These are phyloP conservation scores for Lentinula novae-zelandiae DNA, from an alignment of 1,284 basidiomycete genomes.

Conservation along the genomic window DNA sequence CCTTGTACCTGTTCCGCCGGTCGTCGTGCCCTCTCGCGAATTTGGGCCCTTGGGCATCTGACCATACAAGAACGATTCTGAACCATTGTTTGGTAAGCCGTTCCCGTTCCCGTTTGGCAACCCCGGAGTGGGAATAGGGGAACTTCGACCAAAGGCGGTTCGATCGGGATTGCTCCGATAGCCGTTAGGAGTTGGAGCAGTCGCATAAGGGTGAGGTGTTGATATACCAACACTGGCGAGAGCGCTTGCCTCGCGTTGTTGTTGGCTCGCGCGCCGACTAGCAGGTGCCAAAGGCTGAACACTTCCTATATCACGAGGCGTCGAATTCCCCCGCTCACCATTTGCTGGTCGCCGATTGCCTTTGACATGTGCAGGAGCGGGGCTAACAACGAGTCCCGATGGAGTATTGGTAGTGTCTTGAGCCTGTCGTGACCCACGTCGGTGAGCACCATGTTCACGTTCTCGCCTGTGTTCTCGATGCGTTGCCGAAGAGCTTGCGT, in stretches of 20 bases:
- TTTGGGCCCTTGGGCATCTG: slow-evolving; percentile 44
- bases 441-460: slow-evolving; percentile 35
- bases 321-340: slow-evolving; percentile 39
- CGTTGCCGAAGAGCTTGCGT: slow-evolving; percentile 49
- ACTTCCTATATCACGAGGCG: slow-evolving; percentile 47
- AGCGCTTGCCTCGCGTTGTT: slow-evolving; percentile 41
- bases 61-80: slow-evolving; percentile 61
- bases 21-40: slow-evolving; percentile 41
- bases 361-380: slow-evolving; percentile 62
- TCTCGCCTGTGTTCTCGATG: slow-evolving; percentile 51
- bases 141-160: slow-evolving; percentile 51
- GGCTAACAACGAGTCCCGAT: slow-evolving; percentile 57
- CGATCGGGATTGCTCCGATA: slow-evolving; percentile 40
- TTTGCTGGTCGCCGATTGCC: slow-evolving; percentile 41
- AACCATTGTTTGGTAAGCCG: slow-evolving; percentile 42
- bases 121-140: slow-evolving; percentile 40
- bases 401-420: slow-evolving; percentile 49
- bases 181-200: slow-evolving; percentile 50
- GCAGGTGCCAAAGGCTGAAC: slow-evolving; percentile 60
- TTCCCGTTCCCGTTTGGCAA: slow-evolving; percentile 33
- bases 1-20: slow-evolving; percentile 33
- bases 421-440: slow-evolving; percentile 55
- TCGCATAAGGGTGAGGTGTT: slow-evolving; percentile 64
- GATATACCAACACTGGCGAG: slow-evolving; percentile 36
- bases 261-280: slow-evolving; percentile 59